Conservation (phyloP, 202 grass and related monocot species). For the Schoenoplectus triqueter region DNA sequence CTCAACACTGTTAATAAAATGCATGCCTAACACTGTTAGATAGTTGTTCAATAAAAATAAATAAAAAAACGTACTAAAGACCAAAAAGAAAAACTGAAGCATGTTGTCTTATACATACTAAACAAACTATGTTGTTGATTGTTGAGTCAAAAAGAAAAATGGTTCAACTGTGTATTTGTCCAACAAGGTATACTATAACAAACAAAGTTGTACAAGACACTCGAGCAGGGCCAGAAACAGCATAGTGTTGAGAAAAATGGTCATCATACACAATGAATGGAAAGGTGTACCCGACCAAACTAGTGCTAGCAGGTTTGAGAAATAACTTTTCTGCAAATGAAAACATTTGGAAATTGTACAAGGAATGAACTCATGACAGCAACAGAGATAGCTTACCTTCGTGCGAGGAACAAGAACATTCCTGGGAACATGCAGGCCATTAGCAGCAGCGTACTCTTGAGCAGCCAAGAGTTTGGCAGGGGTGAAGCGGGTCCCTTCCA, state of each 20-base stretch:
- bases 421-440: conserved; percentile 62
- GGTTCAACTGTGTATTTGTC: no score
- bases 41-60: no score
- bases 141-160: no score
- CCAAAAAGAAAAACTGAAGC: no score
- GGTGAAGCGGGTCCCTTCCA: conserved; percentile 88
- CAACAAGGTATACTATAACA: no score
- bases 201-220: no score
- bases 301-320: not conserved
- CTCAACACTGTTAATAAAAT: no score
- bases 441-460: conserved; percentile 80
- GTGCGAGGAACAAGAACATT: conserved; percentile 93
- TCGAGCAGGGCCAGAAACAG: not conserved
- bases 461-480: conserved; percentile 81
- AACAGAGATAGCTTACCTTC: conserved; percentile 53
- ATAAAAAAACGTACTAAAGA: no score
- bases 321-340: not conserved
- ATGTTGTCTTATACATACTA: no score
- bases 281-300: not conserved
- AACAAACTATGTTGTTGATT: no score
- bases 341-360: not conserved
- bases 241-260: not conserved
- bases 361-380: conserved; percentile 21
- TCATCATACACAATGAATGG: not conserved
- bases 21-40: no score